phyloP scores from a whole-genome alignment of 345 rosid genomes.

The Arabis hirsuta region DNA sequence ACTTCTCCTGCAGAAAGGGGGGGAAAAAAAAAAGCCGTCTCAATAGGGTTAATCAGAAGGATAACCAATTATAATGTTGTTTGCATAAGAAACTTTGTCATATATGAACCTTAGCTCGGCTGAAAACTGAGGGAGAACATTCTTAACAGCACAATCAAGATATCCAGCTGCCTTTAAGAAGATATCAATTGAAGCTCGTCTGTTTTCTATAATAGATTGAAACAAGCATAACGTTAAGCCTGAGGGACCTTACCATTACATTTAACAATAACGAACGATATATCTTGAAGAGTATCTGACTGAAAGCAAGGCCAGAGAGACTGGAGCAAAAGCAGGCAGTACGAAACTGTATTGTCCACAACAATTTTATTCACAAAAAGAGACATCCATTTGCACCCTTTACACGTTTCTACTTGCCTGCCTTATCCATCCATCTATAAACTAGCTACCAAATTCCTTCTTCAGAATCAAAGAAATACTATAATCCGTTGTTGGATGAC shows the following conservation, averaged over 20 bases:
- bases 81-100: slow-evolving; percentile 3
- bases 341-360: background rate
- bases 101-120: slow-evolving; percentile 66
- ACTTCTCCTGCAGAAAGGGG: slow-evolving; percentile 64
- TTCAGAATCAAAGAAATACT: background rate
- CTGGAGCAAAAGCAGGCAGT: slow-evolving; percentile 1
- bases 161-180: slow-evolving; percentile 98
- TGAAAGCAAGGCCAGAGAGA: slow-evolving; percentile 17
- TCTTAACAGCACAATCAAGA: slow-evolving; percentile 87
- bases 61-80: slow-evolving; percentile 7
- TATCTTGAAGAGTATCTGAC: background rate
- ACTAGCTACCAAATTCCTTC: background rate
- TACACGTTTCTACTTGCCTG: background rate
- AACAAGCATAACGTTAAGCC: slow-evolving; percentile 7
- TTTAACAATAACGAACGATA: background rate
- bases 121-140: slow-evolving; percentile 86
- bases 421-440: slow-evolving; percentile 2
- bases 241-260: background rate
- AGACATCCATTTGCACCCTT: background rate
- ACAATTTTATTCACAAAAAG: too few species aligned
- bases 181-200: slow-evolving; percentile 81
- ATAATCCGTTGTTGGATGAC: background rate
- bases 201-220: slow-evolving; percentile 59
- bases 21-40: slow-evolving; percentile 3
- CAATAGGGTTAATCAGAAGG: slow-evolving; percentile 10